These are phyloP conservation scores for Deinandra increscens DNA, from an alignment of 129 eudicot species.

Conservation along the genomic window DNA sequence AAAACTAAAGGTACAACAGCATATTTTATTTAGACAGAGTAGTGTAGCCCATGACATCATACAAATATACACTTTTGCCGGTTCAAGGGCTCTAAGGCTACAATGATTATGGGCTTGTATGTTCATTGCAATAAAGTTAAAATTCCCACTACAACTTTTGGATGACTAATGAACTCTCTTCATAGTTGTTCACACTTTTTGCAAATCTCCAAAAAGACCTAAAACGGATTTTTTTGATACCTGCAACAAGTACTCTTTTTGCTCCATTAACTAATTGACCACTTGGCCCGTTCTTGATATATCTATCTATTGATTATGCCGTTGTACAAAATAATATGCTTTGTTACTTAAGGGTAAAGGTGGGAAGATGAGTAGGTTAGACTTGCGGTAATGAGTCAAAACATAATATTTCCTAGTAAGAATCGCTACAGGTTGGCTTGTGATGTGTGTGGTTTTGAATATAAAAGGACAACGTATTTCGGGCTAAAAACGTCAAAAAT, in stretches of 20 bases:
- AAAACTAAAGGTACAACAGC: neutral
- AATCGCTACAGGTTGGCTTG: neutral
- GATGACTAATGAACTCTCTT: neutral
- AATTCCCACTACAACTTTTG: neutral
- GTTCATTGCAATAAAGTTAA: neutral
- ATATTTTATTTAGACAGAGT: neutral
- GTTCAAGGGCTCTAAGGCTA: neutral
- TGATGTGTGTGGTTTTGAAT: no score
- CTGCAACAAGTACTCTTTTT: neutral
- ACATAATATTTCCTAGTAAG: neutral
- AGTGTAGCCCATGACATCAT: neutral
- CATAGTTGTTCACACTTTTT: slow-evolving; percentile 8
- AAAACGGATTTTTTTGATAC: neutral
- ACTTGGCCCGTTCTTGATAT: slow-evolving; percentile 11
- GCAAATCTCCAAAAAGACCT: slow-evolving; percentile 6
- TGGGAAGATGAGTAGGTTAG: neutral
- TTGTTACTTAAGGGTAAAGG: neutral
- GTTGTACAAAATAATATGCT: neutral
- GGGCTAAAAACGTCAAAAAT: no score
- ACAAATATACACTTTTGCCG: neutral
- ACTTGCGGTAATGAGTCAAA: neutral
- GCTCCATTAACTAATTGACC: slow-evolving; percentile 17
- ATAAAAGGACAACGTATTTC: no score
- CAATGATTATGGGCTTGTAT: neutral
- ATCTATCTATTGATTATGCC: slow-evolving; percentile 6